A percentile compares a stretch with the other conserved stretches of the same genome.
Conservation (phyloP, 805 yeast genomes). For the Saturnispora halmiae region DNA sequence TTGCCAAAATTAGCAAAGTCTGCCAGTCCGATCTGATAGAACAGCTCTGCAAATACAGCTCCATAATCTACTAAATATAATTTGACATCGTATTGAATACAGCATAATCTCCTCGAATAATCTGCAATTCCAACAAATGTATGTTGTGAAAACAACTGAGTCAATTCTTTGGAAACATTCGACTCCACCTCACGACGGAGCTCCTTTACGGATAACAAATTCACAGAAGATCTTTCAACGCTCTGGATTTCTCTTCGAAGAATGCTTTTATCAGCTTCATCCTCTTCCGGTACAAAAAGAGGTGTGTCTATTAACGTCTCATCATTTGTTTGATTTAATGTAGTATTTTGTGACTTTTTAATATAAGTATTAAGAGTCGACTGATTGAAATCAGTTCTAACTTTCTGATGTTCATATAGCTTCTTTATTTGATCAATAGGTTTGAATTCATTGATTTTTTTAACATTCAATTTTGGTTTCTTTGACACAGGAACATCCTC, state of each 20-base stretch:
- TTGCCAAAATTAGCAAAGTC: slow-evolving; percentile 79
- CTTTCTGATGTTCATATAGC: slow-evolving; percentile 53
- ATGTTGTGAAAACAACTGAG: slow-evolving; percentile 59
- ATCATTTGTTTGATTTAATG: neutral
- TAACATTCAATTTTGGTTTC: slow-evolving; percentile 5
- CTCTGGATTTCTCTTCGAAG: slow-evolving; percentile 3
- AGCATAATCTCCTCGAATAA: slow-evolving; percentile 53
- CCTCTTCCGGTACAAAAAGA: neutral
- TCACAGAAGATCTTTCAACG: slow-evolving; percentile 9
- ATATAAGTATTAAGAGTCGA: slow-evolving; percentile 38
- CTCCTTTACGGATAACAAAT: slow-evolving; percentile 29
- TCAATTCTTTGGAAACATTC: slow-evolving; percentile 41
- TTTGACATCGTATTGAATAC: slow-evolving; percentile 78
- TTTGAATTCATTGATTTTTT: neutral
- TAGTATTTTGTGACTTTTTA: slow-evolving; percentile 5
- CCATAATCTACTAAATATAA: slow-evolving; percentile 77
- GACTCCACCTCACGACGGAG: slow-evolving; percentile 44
- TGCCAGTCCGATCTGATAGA: slow-evolving; percentile 70
- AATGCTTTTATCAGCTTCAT: neutral
- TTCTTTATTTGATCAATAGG: slow-evolving; percentile 25
- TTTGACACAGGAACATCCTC: slow-evolving; percentile 8
- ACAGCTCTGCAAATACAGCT: slow-evolving; percentile 54
- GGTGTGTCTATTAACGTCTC: neutral
- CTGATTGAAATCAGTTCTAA: slow-evolving; percentile 64
- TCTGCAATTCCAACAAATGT: slow-evolving; percentile 82